Conservation (phyloP, 306 rosid genomes). For the Pyrus betulifolia region DNA sequence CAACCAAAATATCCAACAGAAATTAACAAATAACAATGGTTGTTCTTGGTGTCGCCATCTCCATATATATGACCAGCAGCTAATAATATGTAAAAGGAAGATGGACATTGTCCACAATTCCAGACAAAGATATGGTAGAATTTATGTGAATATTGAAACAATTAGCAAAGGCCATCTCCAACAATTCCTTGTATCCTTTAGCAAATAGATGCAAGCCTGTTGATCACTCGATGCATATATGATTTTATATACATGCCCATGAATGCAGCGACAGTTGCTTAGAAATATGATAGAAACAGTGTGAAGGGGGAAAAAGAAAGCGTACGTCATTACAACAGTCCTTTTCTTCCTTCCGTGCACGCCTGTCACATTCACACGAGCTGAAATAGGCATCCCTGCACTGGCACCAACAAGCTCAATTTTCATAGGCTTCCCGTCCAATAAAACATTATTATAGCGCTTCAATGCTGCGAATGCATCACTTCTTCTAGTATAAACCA, state of each 20-base stretch:
- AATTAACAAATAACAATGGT: neutral
- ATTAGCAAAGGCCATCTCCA: neutral
- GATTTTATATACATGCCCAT: neutral
- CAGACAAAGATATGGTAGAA: neutral
- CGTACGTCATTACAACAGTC: conserved; percentile 80
- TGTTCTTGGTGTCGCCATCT: neutral
- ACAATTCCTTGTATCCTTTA: neutral
- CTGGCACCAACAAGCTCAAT: conserved; percentile 75
- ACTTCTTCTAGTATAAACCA: conserved; percentile 82
- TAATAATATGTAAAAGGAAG: neutral
- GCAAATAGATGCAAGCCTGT: neutral
- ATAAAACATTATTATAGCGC: conserved; percentile 74
- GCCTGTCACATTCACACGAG: conserved; percentile 84
- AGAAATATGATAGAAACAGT: neutral
- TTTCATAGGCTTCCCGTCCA: conserved; percentile 97
- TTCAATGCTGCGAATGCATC: conserved; percentile 93
- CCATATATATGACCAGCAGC: no score
- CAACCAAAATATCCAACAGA: neutral
- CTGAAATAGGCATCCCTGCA: conserved; percentile 56
- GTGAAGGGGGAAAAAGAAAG: conserved; percentile 1
- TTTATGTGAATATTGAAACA: neutral
- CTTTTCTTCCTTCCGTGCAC: conserved; percentile 72
- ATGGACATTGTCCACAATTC: neutral
- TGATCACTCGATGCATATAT: neutral
- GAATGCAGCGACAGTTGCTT: neutral